Evolutionary conservation across 208 protist species (phyloP), one percentile per base, ranked within the genome.

Genomic region (Wallacemonas sp.): DNA sequence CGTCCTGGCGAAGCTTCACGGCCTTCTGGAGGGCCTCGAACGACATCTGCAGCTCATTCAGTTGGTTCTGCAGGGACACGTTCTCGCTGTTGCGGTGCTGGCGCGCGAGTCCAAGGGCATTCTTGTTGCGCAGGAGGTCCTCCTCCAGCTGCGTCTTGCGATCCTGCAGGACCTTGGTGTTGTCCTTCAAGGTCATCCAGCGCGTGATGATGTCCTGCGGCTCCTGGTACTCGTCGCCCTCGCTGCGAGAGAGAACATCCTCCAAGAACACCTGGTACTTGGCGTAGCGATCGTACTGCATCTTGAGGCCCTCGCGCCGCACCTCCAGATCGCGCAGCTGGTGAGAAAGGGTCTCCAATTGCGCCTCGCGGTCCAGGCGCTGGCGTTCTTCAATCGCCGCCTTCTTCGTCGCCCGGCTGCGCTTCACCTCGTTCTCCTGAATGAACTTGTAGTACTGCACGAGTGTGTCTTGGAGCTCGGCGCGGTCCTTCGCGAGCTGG

Each of bases 361-460:
- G 89, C 62, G 80, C 82, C 72, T 96, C 87, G 12, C 89, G 86
- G 63, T 97, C 93, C 67, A 91, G 83, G 32, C 86, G 78, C 65
- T 93, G 89, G 39, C 82, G 79, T 61, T 94, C 86, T 44, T 97
- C 93, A 4, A 83, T 89, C 4, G 76, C 57, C 2, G 91, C 91
- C 77, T 97, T 97, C 69, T 92, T 93, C 33, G 78, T 84, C 20
- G 93, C 93, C 3, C 93, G 74, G 29, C 76, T 92, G 32, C 88
- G 87, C 74, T 96, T 97, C 57, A 97, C 89, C 54, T 97, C 93
- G 44, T 96, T 97, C 48, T 97, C 90, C 48, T 97, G 93, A 46
- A 97, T 97, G 65, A 96, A 97, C 72, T 97, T 97, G 84, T 97
- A 96, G 73, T 96, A 96, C 73, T 91, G 85, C 67, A 97, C 93